Base-by-base conservation (phyloP, 2,329 filamentous ascomycete species). In the Zelopaecilomyces penicillatus region DNA sequence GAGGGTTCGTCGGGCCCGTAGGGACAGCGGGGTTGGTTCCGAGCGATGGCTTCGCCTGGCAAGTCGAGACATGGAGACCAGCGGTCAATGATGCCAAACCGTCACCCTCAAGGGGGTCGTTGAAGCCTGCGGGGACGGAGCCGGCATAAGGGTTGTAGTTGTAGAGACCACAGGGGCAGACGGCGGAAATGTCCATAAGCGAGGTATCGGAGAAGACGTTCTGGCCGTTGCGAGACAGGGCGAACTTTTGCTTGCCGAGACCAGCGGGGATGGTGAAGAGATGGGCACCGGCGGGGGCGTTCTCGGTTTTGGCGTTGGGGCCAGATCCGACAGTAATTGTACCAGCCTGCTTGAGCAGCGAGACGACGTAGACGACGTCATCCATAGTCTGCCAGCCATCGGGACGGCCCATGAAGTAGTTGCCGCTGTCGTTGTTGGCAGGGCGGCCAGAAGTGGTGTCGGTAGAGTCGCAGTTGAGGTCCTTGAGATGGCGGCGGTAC, bases 141-240 rank as follows among this genome's bases (percentile, higher is more conserved):
- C 74, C 74, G 3, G 74, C 71, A 48, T 73, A 78, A 10, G 72
- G 67, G 46, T 78, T 78, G 62, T 71, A 78, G 59, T 78, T 78
- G 63, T 76, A 76, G 40, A 76, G 62, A 4, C 74, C 72, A 46
- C 71, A 77, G 12, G 67, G 57, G 52, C 75, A 79, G 11, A 59
- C 59, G 36, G 70, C 59, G 1, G 64, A 60, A 33, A 79, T 68
- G 34, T 76, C 65, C 58, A 71, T 73, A n/a, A 70, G 55, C 7
- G 73, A 72, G 0, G 67, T 70, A 5, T 65, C 72, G 9, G 64
- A 64, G 4, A 78, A 49, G 4, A 75, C 63, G 0, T 59, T 65
- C 34, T 62, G 43, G 1, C 61, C 63, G 30, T 62, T 59, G 4
- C 75, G 65, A 3, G 57, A 57, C 5, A 78, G 62, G 1, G 61